Conservation (phyloP, 2,329 filamentous ascomycete species). For the Dothiorella sarmentorum region DNA sequence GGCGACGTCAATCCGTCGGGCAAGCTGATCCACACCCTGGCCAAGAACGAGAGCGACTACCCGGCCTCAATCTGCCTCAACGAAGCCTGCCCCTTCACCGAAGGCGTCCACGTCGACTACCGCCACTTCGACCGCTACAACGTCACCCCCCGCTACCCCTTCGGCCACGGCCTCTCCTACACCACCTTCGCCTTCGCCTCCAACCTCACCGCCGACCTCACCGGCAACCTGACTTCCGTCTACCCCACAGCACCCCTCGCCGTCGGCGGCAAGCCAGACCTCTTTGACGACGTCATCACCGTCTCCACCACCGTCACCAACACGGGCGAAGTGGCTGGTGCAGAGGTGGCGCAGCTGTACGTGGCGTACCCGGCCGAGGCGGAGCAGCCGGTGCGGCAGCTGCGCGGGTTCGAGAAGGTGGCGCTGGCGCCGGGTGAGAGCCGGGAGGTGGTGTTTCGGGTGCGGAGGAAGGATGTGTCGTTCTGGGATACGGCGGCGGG, state of each 20-base stretch:
- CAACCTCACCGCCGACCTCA: background rate
- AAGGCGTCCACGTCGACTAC: slow-evolving; percentile 47
- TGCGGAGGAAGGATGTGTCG: slow-evolving; percentile 21
- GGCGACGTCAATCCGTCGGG: slow-evolving; percentile 75
- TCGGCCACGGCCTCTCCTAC: slow-evolving; percentile 18
- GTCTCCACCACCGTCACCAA: slow-evolving; percentile 21
- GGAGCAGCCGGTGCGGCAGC: slow-evolving; percentile 18
- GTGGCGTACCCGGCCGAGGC: slow-evolving; percentile 19
- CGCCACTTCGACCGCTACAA: slow-evolving; percentile 41
- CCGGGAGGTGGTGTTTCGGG: slow-evolving; percentile 1
- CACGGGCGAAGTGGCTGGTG: slow-evolving; percentile 20
- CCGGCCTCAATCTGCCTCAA: slow-evolving; percentile 5
- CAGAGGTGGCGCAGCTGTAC: slow-evolving; percentile 23
- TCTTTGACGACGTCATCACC: slow-evolving; percentile 10
- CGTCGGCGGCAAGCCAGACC: slow-evolving; percentile 4
- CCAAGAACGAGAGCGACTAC: slow-evolving; percentile 67
- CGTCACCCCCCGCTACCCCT: slow-evolving; percentile 34
- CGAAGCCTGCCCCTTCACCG: slow-evolving; percentile 27
- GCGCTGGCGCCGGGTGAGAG: slow-evolving; percentile 18
- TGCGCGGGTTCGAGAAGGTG: slow-evolving; percentile 22
- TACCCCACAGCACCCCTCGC: slow-evolving; percentile 22
- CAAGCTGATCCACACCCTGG: slow-evolving; percentile 82
- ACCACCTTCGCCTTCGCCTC: slow-evolving; percentile 28
- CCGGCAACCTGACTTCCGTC: background rate
- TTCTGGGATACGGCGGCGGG: slow-evolving; percentile 19